A percentile compares a stretch with the other conserved stretches of the same genome.
These are phyloP conservation scores for Lecanicillium sp. DNA, from an alignment of 2,329 filamentous ascomycete genomes.

Conservation along the genomic window DNA sequence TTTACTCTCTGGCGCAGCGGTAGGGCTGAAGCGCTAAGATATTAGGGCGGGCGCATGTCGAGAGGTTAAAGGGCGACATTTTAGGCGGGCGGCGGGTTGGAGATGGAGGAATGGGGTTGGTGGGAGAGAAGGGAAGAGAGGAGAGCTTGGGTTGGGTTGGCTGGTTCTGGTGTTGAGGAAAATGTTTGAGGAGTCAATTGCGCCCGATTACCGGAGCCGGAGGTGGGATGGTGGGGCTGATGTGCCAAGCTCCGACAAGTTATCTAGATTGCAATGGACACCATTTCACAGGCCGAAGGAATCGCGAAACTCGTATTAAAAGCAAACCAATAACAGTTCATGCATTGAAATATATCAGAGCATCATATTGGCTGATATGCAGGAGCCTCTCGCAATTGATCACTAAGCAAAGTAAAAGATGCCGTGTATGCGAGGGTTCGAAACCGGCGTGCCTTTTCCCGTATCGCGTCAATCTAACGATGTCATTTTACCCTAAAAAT, in stretches of 20 bases:
- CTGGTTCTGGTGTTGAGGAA: not conserved
- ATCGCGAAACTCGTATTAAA: too few relatives aligned
- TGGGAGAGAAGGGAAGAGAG: not conserved
- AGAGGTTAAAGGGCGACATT: slow-evolving; percentile 62
- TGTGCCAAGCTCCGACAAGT: not conserved
- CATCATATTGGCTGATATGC: too few relatives aligned
- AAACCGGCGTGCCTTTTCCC: too few relatives aligned
- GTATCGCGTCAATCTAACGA: too few relatives aligned
- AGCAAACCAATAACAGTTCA: too few relatives aligned
- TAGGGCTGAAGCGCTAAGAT: slow-evolving; percentile 72
- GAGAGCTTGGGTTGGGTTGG: not conserved
- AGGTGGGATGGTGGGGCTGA: not conserved
- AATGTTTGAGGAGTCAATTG: slow-evolving; percentile 1
- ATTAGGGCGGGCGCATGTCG: slow-evolving; percentile 68
- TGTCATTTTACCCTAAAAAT: too few relatives aligned
- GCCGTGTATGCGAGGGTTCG: too few relatives aligned
- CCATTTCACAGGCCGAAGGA: too few relatives aligned
- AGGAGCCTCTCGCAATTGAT: too few relatives aligned
- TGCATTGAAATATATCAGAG: too few relatives aligned
- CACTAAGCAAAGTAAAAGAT: too few relatives aligned
- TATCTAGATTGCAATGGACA: too few relatives aligned
- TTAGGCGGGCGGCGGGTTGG: slow-evolving; percentile 7
- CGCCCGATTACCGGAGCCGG: slow-evolving; percentile 2
- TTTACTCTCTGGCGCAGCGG: slow-evolving; percentile 76
- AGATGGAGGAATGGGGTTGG: not conserved